Conservation (phyloP, 345 rosid species). For the Eucalyptus leucophloia region DNA sequence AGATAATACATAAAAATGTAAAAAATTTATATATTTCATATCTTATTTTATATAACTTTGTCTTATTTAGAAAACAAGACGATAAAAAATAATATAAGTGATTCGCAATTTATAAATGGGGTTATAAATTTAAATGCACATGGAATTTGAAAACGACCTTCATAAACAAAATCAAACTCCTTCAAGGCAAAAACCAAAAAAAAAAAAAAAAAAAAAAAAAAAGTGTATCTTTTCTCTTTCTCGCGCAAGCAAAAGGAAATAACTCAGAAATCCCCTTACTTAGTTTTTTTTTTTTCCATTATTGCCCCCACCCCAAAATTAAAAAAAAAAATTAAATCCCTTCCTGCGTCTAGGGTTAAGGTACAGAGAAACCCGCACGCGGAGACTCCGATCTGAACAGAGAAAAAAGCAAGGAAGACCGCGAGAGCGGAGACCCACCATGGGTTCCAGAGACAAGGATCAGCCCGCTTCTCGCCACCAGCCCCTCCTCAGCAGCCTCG, state of each 20-base stretch:
- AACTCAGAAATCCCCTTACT: not conserved
- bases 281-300: not conserved
- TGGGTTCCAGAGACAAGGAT: slow-evolving; percentile 73
- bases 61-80: not conserved
- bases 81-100: not conserved
- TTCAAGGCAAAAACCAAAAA: not conserved
- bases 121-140: not conserved
- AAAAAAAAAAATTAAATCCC: not conserved
- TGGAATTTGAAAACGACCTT: not conserved
- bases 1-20: rapidly evolving
- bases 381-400: not conserved
- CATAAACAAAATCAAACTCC: not conserved
- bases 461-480: slow-evolving; percentile 52
- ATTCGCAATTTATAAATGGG: not conserved
- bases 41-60: not conserved
- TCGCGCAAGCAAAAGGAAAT: not conserved
- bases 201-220: no score
- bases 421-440: not conserved
- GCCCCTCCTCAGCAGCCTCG: slow-evolving; percentile 73
- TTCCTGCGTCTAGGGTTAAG: not conserved
- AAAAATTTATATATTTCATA: not conserved
- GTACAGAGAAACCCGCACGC: not conserved
- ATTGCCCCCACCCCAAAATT: not conserved
- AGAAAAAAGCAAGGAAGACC: not conserved
- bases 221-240: not conserved